Evolutionary conservation across 352 stramenopile species (phyloP).

Genomic region (Globisporangium rhizosaccharum): DNA sequence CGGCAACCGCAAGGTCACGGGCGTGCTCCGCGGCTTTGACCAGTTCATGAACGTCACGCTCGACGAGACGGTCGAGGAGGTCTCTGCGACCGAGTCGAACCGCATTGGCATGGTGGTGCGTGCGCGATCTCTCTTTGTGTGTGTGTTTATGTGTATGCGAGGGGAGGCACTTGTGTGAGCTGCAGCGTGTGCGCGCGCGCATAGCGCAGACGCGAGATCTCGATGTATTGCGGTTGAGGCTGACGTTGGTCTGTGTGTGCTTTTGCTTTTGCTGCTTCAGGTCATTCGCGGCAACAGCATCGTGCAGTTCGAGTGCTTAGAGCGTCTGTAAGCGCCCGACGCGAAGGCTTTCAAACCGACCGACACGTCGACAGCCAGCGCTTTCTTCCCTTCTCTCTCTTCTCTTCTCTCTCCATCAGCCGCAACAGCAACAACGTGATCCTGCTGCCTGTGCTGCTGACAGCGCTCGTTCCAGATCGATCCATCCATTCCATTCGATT

Average conservation of each 20-base stretch:
- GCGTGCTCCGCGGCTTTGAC: constrained; percentile 93
- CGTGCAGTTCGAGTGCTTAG: constrained; percentile 87
- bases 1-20: constrained; percentile 92
- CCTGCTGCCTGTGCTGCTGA: too few relatives aligned
- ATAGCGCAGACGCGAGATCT: not conserved
- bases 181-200: too few relatives aligned
- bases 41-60: constrained; percentile 97
- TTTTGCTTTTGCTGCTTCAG: constrained; percentile 16
- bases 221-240: not conserved
- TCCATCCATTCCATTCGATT: too few relatives aligned
- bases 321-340: constrained; percentile 48
- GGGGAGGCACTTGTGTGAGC: not conserved
- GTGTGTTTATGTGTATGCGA: not conserved
- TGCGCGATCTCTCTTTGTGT: not conserved
- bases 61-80: constrained; percentile 91
- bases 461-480: too few relatives aligned
- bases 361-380: not conserved
- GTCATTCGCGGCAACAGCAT: constrained; percentile 90
- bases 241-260: not conserved
- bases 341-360: not conserved
- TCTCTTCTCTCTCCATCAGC: not conserved
- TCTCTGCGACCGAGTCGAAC: constrained; percentile 79
- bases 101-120: constrained; percentile 92
- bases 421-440: not conserved
- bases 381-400: not conserved